Evolutionary conservation across 2,329 filamentous ascomycete species (phyloP).

Genomic region (Trichoderma aggressivum): DNA sequence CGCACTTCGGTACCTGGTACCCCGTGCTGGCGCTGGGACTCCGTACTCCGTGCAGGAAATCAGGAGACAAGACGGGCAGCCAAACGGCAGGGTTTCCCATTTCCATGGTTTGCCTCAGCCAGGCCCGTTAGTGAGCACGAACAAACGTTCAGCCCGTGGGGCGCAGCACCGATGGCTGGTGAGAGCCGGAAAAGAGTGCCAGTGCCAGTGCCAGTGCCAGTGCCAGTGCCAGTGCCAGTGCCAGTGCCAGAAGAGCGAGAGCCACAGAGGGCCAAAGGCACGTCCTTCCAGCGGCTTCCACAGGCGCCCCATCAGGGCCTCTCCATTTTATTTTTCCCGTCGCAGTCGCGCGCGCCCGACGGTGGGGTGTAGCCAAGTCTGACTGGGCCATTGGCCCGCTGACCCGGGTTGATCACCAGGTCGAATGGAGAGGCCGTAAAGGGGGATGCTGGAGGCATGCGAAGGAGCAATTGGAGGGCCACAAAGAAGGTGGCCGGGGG

Average conservation of each 20-base stretch:
- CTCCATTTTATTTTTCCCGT: neutral
- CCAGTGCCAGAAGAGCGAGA: neutral
- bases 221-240: no score
- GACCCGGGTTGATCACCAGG: conserved; percentile 25
- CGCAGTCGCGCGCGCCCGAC: conserved; percentile 3
- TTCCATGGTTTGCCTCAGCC: neutral
- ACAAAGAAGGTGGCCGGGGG: neutral
- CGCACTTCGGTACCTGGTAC: neutral
- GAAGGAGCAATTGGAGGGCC: conserved; percentile 15
- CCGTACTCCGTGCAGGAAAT: neutral
- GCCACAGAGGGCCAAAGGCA: neutral
- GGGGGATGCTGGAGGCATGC: conserved; percentile 16
- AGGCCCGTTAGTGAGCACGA: neutral
- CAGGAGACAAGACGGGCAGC: neutral
- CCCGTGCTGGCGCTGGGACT: neutral
- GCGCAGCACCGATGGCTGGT: conserved; percentile 16
- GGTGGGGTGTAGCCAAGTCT: conserved; percentile 14
- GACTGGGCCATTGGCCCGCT: conserved; percentile 22
- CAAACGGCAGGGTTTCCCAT: neutral
- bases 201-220: neutral
- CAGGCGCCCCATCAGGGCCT: conserved; percentile 6
- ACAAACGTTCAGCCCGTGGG: conserved; percentile 17
- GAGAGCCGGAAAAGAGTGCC: neutral
- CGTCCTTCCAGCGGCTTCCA: conserved; percentile 25
- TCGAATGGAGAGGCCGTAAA: conserved; percentile 18